Evolutionary conservation across 805 yeast species (phyloP), one percentile per base, ranked within the genome.

Genomic region (Lachancea mirantina): DNA sequence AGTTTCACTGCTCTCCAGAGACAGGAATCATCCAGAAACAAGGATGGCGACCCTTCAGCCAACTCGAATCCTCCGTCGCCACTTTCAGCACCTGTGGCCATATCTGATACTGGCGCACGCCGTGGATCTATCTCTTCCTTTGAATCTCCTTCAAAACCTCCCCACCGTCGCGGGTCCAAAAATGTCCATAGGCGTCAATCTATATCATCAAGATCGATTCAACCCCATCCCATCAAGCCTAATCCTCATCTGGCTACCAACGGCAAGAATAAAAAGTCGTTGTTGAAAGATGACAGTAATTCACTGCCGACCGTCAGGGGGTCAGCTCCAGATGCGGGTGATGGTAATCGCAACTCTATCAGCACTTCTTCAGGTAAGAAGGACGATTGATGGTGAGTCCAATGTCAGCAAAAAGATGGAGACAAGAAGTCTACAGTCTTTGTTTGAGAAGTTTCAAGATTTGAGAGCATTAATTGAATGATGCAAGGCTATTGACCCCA

Each of bases 161-260:
- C 75, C 78, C 41, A 78, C 92, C 23, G 68, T 78, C 17, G 67
- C 61, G 20, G 95, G 95, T 37, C 94, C 95, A 43, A 80, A 80
- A 57, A 64, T 92, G 49, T 82, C 94, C 8, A 19, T 8, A 19
- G 9, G 10, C 22, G 22, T 8, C 8, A 19, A 19, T 10, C 9
- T 8, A 19, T 19, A 19, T 19, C 9, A 10, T 19, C 10, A 19
- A 19, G 8, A 19, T 8, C 10, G 22, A 19, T 8, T 19, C 22
- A 19, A 8, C 22, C 22, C 22, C 10, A 19, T n/a, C n/a, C n/a
- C n/a, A n/a, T n/a, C 9, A 19, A 10, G 22, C 8, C 22, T 19
- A 19, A 10, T 19, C 10, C 8, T 19, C 22, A 19, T 19, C 10
- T 19, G 10, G 8, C 22, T 19, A 8, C 10, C 8, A 19, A 19